A percentile compares a stretch with the other conserved stretches of the same genome.
phyloP scores from a whole-genome alignment of 108 stramenopile genomes.

The Cyclotella kingstonii region DNA sequence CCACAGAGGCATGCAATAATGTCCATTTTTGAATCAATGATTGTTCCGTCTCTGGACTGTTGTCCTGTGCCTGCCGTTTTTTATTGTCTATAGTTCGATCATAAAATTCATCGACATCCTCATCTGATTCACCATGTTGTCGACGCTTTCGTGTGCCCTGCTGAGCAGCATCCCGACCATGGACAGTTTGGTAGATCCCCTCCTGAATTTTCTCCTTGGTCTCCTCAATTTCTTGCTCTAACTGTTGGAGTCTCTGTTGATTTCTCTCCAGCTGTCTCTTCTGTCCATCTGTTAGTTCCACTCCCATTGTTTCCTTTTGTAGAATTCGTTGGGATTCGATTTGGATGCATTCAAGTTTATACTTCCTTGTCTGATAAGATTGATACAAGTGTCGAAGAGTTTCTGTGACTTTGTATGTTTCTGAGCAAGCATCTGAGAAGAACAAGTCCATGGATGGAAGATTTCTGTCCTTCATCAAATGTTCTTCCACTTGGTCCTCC shows the following conservation, averaged over 20 bases:
- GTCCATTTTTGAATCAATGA: constrained; percentile 46
- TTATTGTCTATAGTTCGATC: constrained; percentile 39
- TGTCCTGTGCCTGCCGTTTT: constrained; percentile 10
- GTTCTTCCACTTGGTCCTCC: constrained; percentile 6
- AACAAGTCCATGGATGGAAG: constrained; percentile 38
- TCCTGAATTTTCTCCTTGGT: constrained; percentile 48
- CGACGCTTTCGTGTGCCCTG: constrained; percentile 3
- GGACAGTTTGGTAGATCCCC: constrained; percentile 28
- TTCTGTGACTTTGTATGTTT: constrained; percentile 47
- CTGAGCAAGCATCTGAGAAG: constrained; percentile 7
- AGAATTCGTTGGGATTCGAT: constrained; percentile 60
- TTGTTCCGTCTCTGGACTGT: constrained; percentile 39
- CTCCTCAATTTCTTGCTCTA: constrained; percentile 46
- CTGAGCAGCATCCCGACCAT: constrained; percentile 20
- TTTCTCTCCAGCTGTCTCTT: constrained; percentile 54
- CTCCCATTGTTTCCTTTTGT: constrained; percentile 47
- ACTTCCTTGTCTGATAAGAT: constrained; percentile 42
- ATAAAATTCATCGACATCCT: constrained; percentile 65
- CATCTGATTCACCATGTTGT: constrained; percentile 14
- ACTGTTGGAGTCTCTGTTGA: constrained; percentile 19
- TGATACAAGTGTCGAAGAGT: constrained; percentile 56
- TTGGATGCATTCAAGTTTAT: constrained; percentile 64
- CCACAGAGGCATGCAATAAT: constrained; percentile 2
- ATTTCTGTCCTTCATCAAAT: constrained; percentile 7
- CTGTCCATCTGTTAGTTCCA: constrained; percentile 71